Conservation (phyloP, 179 eudicot genomes). For the Carnegiea gigantea region DNA sequence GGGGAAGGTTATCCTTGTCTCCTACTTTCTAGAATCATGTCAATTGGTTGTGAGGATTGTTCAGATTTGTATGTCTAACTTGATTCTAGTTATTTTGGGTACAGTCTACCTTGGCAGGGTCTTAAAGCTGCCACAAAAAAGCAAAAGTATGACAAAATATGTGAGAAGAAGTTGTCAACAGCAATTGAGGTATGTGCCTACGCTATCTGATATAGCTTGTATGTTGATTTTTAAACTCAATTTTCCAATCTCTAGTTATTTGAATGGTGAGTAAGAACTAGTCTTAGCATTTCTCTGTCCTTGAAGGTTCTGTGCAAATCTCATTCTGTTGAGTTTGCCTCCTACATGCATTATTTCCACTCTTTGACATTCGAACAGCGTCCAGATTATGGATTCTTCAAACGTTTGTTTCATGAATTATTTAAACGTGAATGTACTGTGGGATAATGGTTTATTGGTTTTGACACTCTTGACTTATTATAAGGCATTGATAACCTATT, state of each 20-base stretch:
- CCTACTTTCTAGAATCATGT: neutral
- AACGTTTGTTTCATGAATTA: conserved; percentile 90
- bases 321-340: conserved; percentile 97
- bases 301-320: conserved; percentile 89
- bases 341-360: conserved; percentile 96
- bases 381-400: conserved; percentile 95
- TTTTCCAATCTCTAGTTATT: conserved; percentile 6
- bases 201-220: neutral
- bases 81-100: neutral
- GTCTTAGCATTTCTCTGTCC: conserved; percentile 3
- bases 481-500: too few relatives aligned
- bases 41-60: neutral
- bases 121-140: conserved; percentile 96
- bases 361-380: conserved; percentile 97
- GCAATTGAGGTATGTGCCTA: conserved; percentile 74
- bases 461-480: neutral
- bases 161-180: conserved; percentile 92
- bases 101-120: conserved; percentile 96
- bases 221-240: too few relatives aligned
- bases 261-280: conserved; percentile 9
- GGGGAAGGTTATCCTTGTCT: conserved; percentile 65
- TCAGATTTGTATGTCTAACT: neutral
- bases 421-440: conserved; percentile 83
- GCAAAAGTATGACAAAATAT: conserved; percentile 97
- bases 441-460: neutral